Conservation (phyloP, 2,329 filamentous ascomycete species). For the Hymenoscyphus salicellus region DNA sequence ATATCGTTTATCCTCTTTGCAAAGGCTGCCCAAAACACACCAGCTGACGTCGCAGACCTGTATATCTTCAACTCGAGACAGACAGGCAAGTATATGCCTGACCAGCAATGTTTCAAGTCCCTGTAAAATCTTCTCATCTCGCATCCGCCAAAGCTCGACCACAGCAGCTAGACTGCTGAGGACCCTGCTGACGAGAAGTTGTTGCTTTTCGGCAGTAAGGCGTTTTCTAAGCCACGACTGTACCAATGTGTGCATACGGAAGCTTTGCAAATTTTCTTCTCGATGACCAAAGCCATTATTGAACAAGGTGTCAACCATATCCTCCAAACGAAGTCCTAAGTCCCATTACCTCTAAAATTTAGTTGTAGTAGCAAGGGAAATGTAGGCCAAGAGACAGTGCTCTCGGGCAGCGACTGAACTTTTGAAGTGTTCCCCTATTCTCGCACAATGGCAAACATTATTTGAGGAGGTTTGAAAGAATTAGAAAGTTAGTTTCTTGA, state of each 20-base stretch:
- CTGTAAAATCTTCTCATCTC: background rate
- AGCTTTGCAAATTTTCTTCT: constrained; percentile 4
- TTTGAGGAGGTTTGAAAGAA: too few relatives aligned
- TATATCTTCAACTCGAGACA: background rate
- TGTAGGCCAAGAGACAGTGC: too few relatives aligned
- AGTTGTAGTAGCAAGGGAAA: too few relatives aligned
- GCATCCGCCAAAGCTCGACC: background rate
- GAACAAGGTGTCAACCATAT: constrained; percentile 5
- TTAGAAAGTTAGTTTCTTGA: too few relatives aligned
- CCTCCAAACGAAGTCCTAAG: background rate
- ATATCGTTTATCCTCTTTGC: constrained; percentile 5
- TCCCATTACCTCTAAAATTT: background rate
- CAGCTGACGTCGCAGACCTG: background rate
- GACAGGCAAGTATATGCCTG: background rate
- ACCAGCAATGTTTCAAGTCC: constrained; percentile 1
- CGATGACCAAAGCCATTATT: constrained; percentile 3
- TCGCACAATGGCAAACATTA: too few relatives aligned
- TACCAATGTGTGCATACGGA: constrained; percentile 6
- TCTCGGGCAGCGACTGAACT: too few relatives aligned
- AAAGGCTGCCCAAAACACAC: background rate
- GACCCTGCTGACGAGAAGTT: background rate
- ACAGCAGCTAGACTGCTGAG: background rate
- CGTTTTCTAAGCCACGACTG: constrained; percentile 4
- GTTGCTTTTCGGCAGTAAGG: background rate
- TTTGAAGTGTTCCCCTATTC: too few relatives aligned